Conservation (phyloP, 257 asterid species). For the Linderniella brevidens region DNA sequence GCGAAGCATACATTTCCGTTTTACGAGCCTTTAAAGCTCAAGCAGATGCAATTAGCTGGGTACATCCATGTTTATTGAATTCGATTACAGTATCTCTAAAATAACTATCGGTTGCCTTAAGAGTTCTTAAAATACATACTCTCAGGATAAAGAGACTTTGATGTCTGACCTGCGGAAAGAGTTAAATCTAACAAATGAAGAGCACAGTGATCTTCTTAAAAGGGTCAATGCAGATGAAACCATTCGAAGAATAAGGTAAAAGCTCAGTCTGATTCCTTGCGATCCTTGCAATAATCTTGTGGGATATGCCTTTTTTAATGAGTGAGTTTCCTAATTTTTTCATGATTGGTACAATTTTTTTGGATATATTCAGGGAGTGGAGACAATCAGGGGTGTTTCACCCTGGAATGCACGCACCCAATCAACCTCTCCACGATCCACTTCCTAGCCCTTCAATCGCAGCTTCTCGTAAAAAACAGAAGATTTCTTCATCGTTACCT, state of each 20-base stretch:
- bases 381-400: constrained; percentile 39
- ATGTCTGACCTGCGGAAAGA: constrained; percentile 70
- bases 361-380: constrained; percentile 38
- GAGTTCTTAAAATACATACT: constrained; percentile 17
- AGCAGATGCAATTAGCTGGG: constrained; percentile 89
- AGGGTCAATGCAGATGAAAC: constrained; percentile 64
- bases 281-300: background rate
- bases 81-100: background rate
- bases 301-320: constrained; percentile 2
- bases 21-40: constrained; percentile 87
- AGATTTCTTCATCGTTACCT: constrained; percentile 32
- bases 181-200: constrained; percentile 67
- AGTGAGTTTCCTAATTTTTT: constrained; percentile 5
- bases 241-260: constrained; percentile 57
- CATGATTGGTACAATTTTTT: background rate
- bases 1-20: constrained; percentile 79
- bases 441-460: constrained; percentile 52
- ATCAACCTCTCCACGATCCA: constrained; percentile 43
- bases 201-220: constrained; percentile 61
- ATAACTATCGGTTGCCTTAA: constrained; percentile 19
- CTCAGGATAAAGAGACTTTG: constrained; percentile 65
- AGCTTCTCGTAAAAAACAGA: constrained; percentile 58
- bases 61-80: constrained; percentile 13
- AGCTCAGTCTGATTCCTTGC: background rate
- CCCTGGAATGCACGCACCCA: constrained; percentile 27